Evolutionary conservation across 148 eudicot species (phyloP), one percentile per base, ranked within the genome.

Genomic region (Amaranthus palmeri): DNA sequence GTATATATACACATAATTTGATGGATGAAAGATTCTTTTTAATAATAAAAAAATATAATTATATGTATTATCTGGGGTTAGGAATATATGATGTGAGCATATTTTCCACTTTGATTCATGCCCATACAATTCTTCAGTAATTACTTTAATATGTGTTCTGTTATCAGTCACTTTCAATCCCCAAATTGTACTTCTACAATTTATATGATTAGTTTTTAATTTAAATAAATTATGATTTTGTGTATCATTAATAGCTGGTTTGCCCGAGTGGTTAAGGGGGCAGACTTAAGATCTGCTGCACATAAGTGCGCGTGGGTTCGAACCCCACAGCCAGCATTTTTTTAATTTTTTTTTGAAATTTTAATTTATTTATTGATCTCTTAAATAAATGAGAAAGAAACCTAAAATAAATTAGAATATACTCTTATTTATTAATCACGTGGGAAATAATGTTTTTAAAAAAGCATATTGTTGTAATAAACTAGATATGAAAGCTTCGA

Each of bases 1-100:
- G 46, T 73, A 78, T 78, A 73, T 78, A 78, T 78, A 78, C 36
- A 25, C 36, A 25, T 67, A 60, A 51, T 67, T 63, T 54, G 11
- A n/a, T 17, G 36, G 42, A 6, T 7, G 66, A 65, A 25, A 18
- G n/a, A 12, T 48, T 57, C 52, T 46, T n/a, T 56, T 60, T 1
- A 25, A 67, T 66, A 66, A 43, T 54, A 58, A 10, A 58, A 49
- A 44, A 8, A 58, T 47, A 45, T 76, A 42, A 65, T 54, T 65
- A 63, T 5, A 45, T 58, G 50, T 3, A 43, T 51, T 2, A 44
- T 17, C 36, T 10, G 62, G 65, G 42, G 47, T 3, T 36, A 25
- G 54, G 66, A 44, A 74, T 49, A 18, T 49, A 41, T 56, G 79
- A 47, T 61, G 8, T 61, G 8, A 61, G 44, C 43, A 69, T 70